These are phyloP conservation scores for Wickerhamiella kazuoi DNA, from an alignment of 805 yeast genomes.

Conservation along the genomic window DNA sequence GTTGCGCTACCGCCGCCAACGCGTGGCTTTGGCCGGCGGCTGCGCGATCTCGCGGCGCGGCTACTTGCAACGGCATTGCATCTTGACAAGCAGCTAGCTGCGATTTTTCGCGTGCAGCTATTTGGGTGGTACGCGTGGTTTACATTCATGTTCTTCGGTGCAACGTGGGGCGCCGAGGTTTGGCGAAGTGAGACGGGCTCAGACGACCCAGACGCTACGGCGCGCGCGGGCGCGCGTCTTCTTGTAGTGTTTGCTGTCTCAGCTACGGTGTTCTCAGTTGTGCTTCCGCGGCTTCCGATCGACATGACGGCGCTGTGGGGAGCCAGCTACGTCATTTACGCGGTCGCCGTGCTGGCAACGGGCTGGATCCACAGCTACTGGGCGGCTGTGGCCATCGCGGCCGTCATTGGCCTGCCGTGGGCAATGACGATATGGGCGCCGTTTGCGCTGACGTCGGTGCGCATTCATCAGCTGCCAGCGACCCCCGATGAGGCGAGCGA, in stretches of 20 bases:
- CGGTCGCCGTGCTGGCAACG: slow-evolving; percentile 30
- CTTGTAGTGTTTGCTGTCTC: slow-evolving; percentile 20
- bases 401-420: slow-evolving; percentile 43
- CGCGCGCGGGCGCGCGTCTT: slow-evolving; percentile 21
- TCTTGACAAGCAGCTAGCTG: slow-evolving; percentile 33
- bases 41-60: not conserved
- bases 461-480: slow-evolving; percentile 17
- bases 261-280: slow-evolving; percentile 15
- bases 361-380: slow-evolving; percentile 27
- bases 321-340: slow-evolving; percentile 32
- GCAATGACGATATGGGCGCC: slow-evolving; percentile 54
- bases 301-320: slow-evolving; percentile 27
- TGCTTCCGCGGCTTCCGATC: slow-evolving; percentile 7
- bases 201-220: slow-evolving; percentile 21
- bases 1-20: slow-evolving; percentile 14
- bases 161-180: slow-evolving; percentile 47
- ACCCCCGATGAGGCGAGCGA: not conserved
- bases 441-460: slow-evolving; percentile 39
- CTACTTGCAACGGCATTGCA: slow-evolving; percentile 7
- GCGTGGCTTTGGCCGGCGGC: slow-evolving; percentile 16
- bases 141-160: slow-evolving; percentile 45
- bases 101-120: slow-evolving; percentile 39
- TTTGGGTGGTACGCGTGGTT: slow-evolving; percentile 57
- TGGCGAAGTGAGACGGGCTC: slow-evolving; percentile 25
- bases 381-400: slow-evolving; percentile 33